These are phyloP conservation scores for Bocquillonia castaneifolia DNA, from an alignment of 441 rosid genomes.

Conservation along the genomic window DNA sequence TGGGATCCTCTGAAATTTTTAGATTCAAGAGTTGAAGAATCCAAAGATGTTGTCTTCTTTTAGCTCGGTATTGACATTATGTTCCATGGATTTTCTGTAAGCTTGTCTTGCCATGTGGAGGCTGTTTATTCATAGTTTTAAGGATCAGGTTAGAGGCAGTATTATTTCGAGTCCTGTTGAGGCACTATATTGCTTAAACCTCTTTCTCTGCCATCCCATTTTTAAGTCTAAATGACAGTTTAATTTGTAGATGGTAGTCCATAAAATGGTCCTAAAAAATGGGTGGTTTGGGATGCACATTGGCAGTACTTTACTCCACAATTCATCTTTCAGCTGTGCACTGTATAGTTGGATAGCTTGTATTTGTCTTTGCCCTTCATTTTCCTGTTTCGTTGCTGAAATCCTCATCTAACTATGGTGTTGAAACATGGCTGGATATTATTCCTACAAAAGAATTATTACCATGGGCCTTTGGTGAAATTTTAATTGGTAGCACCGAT, in stretches of 20 bases:
- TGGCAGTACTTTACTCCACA: background rate
- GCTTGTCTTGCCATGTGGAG: too few species aligned
- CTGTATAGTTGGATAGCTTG: background rate
- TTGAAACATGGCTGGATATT: background rate
- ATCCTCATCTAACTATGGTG: background rate
- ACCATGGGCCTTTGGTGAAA: background rate
- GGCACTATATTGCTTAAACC: background rate
- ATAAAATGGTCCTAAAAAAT: too few species aligned
- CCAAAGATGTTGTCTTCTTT: background rate
- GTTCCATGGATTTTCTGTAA: too few species aligned
- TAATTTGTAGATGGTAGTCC: too few species aligned
- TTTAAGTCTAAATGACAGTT: too few species aligned
- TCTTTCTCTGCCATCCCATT: too few species aligned
- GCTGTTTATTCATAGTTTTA: too few species aligned
- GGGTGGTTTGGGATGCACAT: too few species aligned
- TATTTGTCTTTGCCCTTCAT: background rate
- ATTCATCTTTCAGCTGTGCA: background rate
- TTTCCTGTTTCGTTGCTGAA: background rate
- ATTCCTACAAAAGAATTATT: background rate
- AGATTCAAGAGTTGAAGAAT: background rate
- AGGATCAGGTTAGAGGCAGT: too few species aligned
- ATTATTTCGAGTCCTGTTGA: too few species aligned
- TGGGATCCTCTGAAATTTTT: background rate
- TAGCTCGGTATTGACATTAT: background rate
- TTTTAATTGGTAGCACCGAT: background rate